Percentiles rank a stretch among this genome's conserved stretches.
phyloP scores from a whole-genome alignment of 192 early-diverging fungal species.

The Phlyctochytrium planicorne region DNA sequence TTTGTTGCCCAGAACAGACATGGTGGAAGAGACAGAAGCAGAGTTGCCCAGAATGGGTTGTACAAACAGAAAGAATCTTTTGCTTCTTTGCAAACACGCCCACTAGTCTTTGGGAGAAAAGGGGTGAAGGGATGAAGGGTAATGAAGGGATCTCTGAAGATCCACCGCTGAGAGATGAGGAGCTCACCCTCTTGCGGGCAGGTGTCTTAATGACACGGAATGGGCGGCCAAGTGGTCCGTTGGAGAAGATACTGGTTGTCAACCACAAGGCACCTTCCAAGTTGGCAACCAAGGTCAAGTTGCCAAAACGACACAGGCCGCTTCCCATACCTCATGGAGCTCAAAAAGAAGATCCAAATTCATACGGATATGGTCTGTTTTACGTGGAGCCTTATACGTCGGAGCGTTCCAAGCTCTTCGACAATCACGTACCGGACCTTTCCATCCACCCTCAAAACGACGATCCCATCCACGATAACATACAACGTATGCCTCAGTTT shows the following conservation, averaged over 20 bases:
- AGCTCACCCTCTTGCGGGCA: neutral
- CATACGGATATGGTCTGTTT: constrained; percentile 3
- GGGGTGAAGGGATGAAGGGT: no score
- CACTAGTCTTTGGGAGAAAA: no score
- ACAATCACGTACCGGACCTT: neutral
- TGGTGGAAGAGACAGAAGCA: no score
- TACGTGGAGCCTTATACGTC: neutral
- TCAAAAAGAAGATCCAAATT: neutral
- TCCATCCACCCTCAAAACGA: neutral
- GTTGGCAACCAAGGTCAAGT: neutral
- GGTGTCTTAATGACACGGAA: neutral
- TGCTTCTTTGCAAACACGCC: no score
- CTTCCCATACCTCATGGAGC: neutral
- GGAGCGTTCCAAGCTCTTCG: neutral
- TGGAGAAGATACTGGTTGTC: neutral
- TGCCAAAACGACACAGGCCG: neutral
- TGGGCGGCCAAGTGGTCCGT: neutral
- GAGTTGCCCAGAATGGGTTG: no score
- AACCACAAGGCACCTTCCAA: neutral
- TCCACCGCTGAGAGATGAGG: neutral
- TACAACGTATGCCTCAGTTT: neutral
- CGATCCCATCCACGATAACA: neutral
- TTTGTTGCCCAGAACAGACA: neutral
- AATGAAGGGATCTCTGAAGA: no score
- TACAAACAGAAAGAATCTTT: no score